These are phyloP conservation scores for Chlorella sorokiniana DNA, from an alignment of 139 green algal genomes.

Conservation along the genomic window DNA sequence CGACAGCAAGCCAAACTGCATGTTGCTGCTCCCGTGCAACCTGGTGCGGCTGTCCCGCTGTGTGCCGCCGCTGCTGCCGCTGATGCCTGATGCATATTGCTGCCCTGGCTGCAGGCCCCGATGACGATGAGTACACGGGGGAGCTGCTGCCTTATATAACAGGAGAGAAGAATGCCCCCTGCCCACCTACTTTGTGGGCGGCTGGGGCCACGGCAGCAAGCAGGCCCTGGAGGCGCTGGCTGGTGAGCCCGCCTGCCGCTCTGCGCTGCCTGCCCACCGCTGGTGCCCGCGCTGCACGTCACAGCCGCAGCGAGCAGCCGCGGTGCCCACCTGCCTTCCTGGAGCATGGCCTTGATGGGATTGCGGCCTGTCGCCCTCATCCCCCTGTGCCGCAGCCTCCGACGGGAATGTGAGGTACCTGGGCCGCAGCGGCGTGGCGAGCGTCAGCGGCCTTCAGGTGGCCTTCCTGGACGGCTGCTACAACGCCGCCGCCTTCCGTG, in stretches of 20 bases:
- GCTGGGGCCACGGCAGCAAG: conserved; percentile 49
- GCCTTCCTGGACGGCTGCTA: conserved; percentile 85
- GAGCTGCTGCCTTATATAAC: conserved; percentile 60
- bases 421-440: conserved; percentile 62
- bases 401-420: conserved; percentile 68
- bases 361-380: not conserved
- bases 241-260: too few species aligned
- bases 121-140: conserved; percentile 41
- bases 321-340: not conserved
- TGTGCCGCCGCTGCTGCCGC: not conserved
- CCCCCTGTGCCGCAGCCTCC: conserved; percentile 29
- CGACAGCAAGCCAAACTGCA: too few species aligned
- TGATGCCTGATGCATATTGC: not conserved
- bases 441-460: conserved; percentile 68
- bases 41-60: not conserved
- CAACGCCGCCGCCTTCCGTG: conserved; percentile 47
- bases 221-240: conserved; percentile 42
- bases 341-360: not conserved
- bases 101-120: conserved; percentile 47
- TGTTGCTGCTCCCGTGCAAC: too few species aligned
- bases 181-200: conserved; percentile 78
- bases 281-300: not conserved
- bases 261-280: not conserved
- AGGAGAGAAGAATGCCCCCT: conserved; percentile 58
- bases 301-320: too few species aligned